These are phyloP conservation scores for Kwoniella shivajii DNA, from an alignment of 1,284 basidiomycete species.

Conservation along the genomic window DNA sequence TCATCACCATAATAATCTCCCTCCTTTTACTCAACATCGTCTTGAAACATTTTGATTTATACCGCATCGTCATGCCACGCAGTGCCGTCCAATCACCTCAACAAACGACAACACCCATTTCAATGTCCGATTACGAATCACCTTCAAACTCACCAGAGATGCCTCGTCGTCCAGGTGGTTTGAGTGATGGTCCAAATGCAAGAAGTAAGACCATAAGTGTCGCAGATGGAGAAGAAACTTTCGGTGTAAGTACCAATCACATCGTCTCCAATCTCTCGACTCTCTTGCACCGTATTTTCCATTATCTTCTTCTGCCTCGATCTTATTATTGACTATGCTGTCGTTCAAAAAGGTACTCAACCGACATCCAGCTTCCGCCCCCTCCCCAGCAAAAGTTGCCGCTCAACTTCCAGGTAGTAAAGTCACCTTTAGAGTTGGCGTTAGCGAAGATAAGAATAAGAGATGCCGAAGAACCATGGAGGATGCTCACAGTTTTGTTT, in stretches of 20 bases:
- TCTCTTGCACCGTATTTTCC: neutral
- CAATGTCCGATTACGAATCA: slow-evolving; percentile 29
- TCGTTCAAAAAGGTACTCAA: slow-evolving; percentile 56
- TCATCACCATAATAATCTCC: neutral
- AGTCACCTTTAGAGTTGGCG: slow-evolving; percentile 73
- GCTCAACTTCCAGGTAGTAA: slow-evolving; percentile 23
- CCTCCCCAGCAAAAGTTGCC: neutral
- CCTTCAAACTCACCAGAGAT: slow-evolving; percentile 14
- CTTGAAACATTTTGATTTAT: neutral
- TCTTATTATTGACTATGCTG: too few species aligned
- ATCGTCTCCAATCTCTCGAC: neutral
- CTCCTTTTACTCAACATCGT: neutral
- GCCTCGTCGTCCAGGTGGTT: slow-evolving; percentile 37
- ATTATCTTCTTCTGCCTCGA: neutral
- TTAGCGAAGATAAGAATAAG: slow-evolving; percentile 80
- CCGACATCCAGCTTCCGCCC: slow-evolving; percentile 48
- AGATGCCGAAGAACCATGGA: slow-evolving; percentile 94
- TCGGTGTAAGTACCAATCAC: slow-evolving; percentile 63
- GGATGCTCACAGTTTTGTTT: slow-evolving; percentile 93
- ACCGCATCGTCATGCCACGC: neutral
- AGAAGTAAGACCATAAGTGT: slow-evolving; percentile 73
- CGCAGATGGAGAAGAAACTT: slow-evolving; percentile 69
- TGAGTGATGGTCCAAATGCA: slow-evolving; percentile 61
- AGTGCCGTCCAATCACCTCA: slow-evolving; percentile 13
- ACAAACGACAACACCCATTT: slow-evolving; percentile 28